These are phyloP conservation scores for Gracilaria gracilis DNA, from an alignment of 23 red algal species.

Conservation along the genomic window DNA sequence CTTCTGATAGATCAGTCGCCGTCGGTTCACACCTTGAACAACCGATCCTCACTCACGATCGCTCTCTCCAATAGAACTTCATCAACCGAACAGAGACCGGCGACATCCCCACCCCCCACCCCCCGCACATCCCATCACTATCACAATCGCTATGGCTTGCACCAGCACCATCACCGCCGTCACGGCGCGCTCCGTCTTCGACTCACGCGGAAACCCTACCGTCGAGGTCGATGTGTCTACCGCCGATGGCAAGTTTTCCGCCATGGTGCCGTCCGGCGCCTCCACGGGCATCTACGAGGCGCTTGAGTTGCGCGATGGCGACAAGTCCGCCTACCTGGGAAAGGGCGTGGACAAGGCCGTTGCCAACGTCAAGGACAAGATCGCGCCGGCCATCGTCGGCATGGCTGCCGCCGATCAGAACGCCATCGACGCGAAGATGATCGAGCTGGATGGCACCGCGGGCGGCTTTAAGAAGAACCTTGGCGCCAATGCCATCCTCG, in stretches of 20 bases:
- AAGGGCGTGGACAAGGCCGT: conserved; percentile 91
- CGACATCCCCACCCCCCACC: no score
- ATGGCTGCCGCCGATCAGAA: conserved; percentile 87
- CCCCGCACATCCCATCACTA: no score
- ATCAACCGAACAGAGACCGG: no score
- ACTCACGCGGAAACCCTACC: conserved; percentile 90
- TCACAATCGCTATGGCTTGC: no score
- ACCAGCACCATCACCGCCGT: conserved; percentile 62
- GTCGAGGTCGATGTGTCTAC: conserved; percentile 90
- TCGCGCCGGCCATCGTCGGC: conserved; percentile 83
- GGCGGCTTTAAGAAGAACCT: conserved; percentile 88
- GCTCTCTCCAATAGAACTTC: no score
- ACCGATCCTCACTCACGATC: no score
- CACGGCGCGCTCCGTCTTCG: conserved; percentile 84
- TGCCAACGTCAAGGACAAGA: conserved; percentile 86
- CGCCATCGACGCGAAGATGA: conserved; percentile 90
- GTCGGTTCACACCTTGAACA: no score
- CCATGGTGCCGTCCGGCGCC: conserved; percentile 94
- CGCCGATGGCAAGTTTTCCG: conserved; percentile 78
- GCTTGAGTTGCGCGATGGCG: conserved; percentile 89
- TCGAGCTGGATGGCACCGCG: conserved; percentile 83
- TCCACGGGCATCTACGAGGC: conserved; percentile 95
- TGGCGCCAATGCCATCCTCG: conserved; percentile 95
- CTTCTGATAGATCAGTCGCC: no score
- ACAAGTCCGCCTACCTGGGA: conserved; percentile 80